Percentiles rank a stretch among this genome's conserved stretches.
These are phyloP conservation scores for Hymenoscyphus infarciens DNA, from an alignment of 2,329 filamentous ascomycete genomes.

Conservation along the genomic window DNA sequence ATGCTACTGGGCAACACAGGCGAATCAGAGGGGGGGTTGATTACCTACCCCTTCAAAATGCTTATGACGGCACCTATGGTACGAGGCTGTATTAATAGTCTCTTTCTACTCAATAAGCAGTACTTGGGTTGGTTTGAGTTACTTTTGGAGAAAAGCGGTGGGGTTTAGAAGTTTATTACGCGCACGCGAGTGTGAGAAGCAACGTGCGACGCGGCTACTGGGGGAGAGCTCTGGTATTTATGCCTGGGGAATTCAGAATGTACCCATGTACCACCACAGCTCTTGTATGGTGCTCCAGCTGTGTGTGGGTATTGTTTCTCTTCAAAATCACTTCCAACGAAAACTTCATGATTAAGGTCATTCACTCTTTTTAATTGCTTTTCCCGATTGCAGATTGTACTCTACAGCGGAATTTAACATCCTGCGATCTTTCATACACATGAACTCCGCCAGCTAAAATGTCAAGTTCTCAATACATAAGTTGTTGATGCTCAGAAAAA, in stretches of 20 bases:
- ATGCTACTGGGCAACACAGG: background rate
- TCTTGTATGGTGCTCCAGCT: background rate
- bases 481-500: too few relatives aligned
- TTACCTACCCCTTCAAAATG: background rate
- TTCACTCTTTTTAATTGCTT: too few relatives aligned
- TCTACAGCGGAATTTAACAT: too few relatives aligned
- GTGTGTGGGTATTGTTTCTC: background rate
- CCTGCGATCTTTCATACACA: too few relatives aligned
- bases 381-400: too few relatives aligned
- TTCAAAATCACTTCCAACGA: background rate
- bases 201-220: background rate
- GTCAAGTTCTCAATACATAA: too few relatives aligned
- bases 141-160: background rate
- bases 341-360: too few relatives aligned
- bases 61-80: background rate
- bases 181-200: background rate
- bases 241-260: background rate
- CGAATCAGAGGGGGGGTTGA: background rate
- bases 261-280: constrained; percentile 1
- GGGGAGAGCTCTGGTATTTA: constrained; percentile 1
- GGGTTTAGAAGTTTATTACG: background rate
- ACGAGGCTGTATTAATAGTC: background rate
- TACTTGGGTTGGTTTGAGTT: background rate
- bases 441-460: too few relatives aligned
- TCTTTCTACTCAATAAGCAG: background rate